Conservation (phyloP, 192 early-diverging fungal genomes). For the Lobosporangium transversale region DNA sequence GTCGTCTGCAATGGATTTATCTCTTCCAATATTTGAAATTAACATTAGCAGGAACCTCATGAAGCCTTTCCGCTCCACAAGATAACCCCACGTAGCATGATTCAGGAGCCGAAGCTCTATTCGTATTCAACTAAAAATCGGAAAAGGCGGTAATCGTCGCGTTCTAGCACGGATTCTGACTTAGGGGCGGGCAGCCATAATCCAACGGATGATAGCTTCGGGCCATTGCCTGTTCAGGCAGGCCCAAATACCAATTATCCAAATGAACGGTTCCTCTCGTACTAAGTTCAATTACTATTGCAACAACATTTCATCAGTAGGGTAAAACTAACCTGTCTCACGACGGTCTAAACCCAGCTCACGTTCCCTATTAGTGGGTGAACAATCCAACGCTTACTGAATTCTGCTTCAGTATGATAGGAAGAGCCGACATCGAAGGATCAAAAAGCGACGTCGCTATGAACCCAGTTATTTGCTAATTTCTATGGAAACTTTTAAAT, state of each 20-base stretch:
- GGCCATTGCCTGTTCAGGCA: conserved; percentile 28
- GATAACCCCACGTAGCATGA: background rate
- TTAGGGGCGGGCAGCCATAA: conserved; percentile 35
- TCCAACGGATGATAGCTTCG: conserved; percentile 40
- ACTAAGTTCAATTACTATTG: conserved; percentile 19
- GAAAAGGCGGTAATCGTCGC: conserved; percentile 37
- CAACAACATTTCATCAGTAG: conserved; percentile 34
- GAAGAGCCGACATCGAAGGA: conserved; percentile 89
- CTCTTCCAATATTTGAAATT: conserved; percentile 1
- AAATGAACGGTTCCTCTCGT: conserved; percentile 27
- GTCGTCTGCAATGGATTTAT: conserved; percentile 1
- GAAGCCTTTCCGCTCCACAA: background rate
- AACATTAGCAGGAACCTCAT: background rate
- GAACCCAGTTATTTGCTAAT: too few relatives aligned
- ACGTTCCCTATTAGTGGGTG: conserved; percentile 92
- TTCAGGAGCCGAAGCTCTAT: background rate
- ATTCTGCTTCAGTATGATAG: conserved; percentile 89
- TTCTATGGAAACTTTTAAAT: too few relatives aligned
- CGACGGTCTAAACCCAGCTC: conserved; percentile 94
- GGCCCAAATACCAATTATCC: conserved; percentile 36
- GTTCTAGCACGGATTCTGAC: conserved; percentile 34
- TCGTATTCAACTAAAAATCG: conserved; percentile 33
- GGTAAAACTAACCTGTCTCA: conserved; percentile 74
- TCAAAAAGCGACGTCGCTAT: conserved; percentile 65
- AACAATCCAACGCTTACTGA: conserved; percentile 89